Evolutionary conservation across 2,329 filamentous ascomycete species (phyloP), one percentile per base, ranked within the genome.

Genomic region (Neofusicoccum sp.): DNA sequence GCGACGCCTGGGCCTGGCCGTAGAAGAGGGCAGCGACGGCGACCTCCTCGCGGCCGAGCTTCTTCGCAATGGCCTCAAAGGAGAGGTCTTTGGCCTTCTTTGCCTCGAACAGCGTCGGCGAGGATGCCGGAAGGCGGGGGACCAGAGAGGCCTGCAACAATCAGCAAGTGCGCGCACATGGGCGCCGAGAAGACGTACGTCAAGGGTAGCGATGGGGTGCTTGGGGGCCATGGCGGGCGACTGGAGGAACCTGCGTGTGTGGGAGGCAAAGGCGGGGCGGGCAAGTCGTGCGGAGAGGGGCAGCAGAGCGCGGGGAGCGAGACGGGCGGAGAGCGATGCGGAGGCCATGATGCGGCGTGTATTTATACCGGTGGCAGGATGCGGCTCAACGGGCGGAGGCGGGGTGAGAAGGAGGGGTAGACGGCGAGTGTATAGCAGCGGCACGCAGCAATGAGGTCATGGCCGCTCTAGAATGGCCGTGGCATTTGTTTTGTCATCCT

Each of bases 21-120:
- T 96, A 96, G 82, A 97, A 97, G 64, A 96, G 79, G 2, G 92
- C 92, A 2, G 93, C 93, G 3, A 89, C 85, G 41, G 91, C 90
- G 43, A 96, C 90, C 77, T 96, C 90, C 70, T 88, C 86, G 65
- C 92, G 89, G 64, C 86, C 87, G 60, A 96, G 82, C 31, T 86
- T 80, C 66, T 86, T 77, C 56, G 86, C 90, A 69, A 97, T 92
- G 44, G 84, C 78, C 72, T 91, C 90, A 72, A 96, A 97, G 69
- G 82, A 90, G 36, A 96, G 83, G 65, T 86, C 82, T 76, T 89
- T 89, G 60, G 77, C 73, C 51, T 90, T 87, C 77, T 96, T 97
- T 65, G 89, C 91, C 36, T 86, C 82, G 78, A 96, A 96, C 64
- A 97, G 88, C 5, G 86, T 85, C 64, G 84, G 80, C 9, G 89